These are phyloP conservation scores for Eutrema salsugineum DNA, from an alignment of 441 rosid genomes.

Conservation along the genomic window DNA sequence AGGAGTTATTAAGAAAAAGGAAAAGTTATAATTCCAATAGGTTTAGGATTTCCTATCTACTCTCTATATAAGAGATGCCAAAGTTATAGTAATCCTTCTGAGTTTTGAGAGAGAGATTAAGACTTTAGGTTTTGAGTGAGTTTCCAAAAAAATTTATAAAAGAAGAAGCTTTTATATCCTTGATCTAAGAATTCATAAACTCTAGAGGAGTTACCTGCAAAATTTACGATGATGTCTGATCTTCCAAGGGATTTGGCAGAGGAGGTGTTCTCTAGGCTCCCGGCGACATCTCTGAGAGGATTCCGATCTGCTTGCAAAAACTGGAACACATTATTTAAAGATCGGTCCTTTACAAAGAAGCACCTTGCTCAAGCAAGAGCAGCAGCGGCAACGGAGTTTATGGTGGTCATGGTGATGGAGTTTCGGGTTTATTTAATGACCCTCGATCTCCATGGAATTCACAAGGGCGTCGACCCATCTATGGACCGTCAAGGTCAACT, in stretches of 20 bases:
- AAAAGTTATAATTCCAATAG: too few species aligned
- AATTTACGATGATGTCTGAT: background rate
- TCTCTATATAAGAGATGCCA: too few species aligned
- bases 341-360: background rate
- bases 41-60: too few species aligned
- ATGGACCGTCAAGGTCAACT: background rate
- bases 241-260: background rate
- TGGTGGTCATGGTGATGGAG: background rate
- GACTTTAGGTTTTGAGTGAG: too few species aligned
- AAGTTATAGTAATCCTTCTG: too few species aligned
- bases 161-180: too few species aligned
- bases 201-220: too few species aligned
- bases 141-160: too few species aligned
- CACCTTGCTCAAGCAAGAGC: background rate
- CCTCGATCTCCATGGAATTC: background rate
- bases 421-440: background rate
- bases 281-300: background rate
- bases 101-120: too few species aligned
- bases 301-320: background rate
- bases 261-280: background rate
- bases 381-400: background rate
- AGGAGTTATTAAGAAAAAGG: too few species aligned
- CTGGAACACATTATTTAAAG: background rate
- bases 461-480: background rate
- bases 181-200: too few species aligned